These are phyloP conservation scores for Cephalotrichum gorgonifer DNA, from an alignment of 2,329 filamentous ascomycete species.

Conservation along the genomic window DNA sequence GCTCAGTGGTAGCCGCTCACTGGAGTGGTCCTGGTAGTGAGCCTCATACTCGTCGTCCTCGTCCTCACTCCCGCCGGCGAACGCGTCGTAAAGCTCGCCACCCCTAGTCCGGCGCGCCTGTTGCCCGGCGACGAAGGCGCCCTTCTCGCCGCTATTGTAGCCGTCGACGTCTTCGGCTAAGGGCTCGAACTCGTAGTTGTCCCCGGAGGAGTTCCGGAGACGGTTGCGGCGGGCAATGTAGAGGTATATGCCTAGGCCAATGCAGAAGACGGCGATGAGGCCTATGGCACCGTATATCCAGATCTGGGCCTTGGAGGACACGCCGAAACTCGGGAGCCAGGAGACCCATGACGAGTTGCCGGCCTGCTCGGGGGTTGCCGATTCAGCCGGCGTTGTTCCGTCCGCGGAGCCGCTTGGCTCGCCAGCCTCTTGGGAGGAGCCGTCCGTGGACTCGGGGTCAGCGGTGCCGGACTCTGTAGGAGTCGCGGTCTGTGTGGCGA, in stretches of 20 bases:
- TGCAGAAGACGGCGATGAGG: conserved; percentile 80
- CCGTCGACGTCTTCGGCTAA: conserved; percentile 71
- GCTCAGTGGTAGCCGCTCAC: conserved; percentile 14
- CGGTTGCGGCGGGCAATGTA: conserved; percentile 69
- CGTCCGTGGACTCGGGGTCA: conserved; percentile 17
- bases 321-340: conserved; percentile 83
- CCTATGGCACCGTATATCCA: conserved; percentile 87
- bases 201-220: conserved; percentile 61
- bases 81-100: conserved; percentile 93
- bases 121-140: conserved; percentile 30
- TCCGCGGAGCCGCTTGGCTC: not conserved
- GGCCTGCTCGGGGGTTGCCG: conserved; percentile 16
- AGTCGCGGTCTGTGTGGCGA: conserved; percentile 23
- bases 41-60: conserved; percentile 49
- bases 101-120: conserved; percentile 49
- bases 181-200: conserved; percentile 91
- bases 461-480: conserved; percentile 11
- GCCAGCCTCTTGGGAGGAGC: conserved; percentile 18
- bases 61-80: conserved; percentile 75
- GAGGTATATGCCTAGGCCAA: conserved; percentile 70
- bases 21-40: conserved; percentile 28
- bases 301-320: conserved; percentile 74
- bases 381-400: conserved; percentile 10
- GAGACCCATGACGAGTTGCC: conserved; percentile 57
- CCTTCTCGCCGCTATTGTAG: conserved; percentile 26